Conservation (phyloP, 2,329 filamentous ascomycete species). For the Rutstroemia sp. region DNA sequence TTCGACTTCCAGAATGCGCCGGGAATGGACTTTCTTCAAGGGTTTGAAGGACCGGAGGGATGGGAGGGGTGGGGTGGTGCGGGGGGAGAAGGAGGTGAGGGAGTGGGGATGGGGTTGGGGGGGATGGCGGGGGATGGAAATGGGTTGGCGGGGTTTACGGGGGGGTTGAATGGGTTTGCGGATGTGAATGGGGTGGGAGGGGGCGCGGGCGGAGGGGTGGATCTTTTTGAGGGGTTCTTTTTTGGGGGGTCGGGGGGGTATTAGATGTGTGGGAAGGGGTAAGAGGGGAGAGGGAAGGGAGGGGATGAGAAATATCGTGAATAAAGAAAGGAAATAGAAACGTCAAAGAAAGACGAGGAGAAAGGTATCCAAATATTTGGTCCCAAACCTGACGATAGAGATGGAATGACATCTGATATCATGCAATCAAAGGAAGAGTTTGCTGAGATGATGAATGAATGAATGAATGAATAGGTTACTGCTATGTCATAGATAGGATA, state of each 20-base stretch:
- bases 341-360: no score
- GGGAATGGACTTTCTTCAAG: conserved; percentile 23
- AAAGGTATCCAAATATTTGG: no score
- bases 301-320: no score
- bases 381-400: no score
- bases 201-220: conserved; percentile 26
- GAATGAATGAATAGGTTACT: no score
- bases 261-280: not conserved
- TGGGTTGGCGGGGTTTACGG: conserved; percentile 13
- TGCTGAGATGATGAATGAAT: no score
- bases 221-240: conserved; percentile 48
- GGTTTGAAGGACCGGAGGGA: conserved; percentile 2
- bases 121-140: conserved; percentile 5
- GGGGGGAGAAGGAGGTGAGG: conserved; percentile 12
- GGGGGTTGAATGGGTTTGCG: conserved; percentile 17
- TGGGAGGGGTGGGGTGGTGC: not conserved
- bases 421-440: no score
- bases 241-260: conserved; percentile 35
- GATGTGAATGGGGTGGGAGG: conserved; percentile 22
- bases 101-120: conserved; percentile 7
- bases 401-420: no score
- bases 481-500: no score
- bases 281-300: no score
- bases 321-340: no score
- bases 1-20: conserved; percentile 18